Base-by-base conservation (phyloP, 2,329 filamentous ascomycete genomes). In the Chaetomium sp. region DNA sequence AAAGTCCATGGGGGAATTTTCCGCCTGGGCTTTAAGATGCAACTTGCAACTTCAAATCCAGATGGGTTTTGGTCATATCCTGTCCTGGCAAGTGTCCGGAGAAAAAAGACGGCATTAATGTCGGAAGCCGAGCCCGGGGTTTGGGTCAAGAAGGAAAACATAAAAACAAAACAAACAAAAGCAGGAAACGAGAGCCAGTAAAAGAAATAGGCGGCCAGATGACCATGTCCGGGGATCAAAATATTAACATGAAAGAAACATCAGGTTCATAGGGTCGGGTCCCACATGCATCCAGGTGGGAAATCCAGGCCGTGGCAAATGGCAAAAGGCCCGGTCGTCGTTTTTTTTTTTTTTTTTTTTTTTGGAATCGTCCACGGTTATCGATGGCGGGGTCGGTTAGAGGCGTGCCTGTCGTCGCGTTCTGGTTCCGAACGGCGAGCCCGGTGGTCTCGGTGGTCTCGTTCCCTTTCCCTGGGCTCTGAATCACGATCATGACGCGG, bases 401-500 rank as follows among this genome's bases (percentile, higher is more conserved):
- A 59, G 19, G 19, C 19, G 38, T 63, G 61, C 58, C 62, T 58
- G 41, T 65, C 63, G 14, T 61, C 60, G 45, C 62, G 61, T 32
- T 64, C 61, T n/a, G 47, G 50, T 45, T 64, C 62, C 49, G 56
- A 14, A 49, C 62, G 61, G 44, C 57, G 62, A 37, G 47, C 6
- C 40, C 57, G 53, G 45, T 61, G 59, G 11, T 70, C 65, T 56
- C 73, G 71, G 57, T 72, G 70, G 59, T 73, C 71, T 59, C 49
- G 55, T 37, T 58, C 62, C 56, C 71, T 70, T 52, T 68, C 64
- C 65, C 72, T 73, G 62, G 61, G 62, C 52, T 66, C 63, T 27
- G 65, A 66, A 56, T 76, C 74, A 64, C 71, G 68, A 56, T 74
- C 72, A 47, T 72, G 68, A 49, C 72, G 72, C 64, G 72, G 72